Percentiles rank a stretch among this genome's conserved stretches.
These are phyloP conservation scores for Salix koriyanagi DNA, from an alignment of 345 rosid species.

Conservation along the genomic window DNA sequence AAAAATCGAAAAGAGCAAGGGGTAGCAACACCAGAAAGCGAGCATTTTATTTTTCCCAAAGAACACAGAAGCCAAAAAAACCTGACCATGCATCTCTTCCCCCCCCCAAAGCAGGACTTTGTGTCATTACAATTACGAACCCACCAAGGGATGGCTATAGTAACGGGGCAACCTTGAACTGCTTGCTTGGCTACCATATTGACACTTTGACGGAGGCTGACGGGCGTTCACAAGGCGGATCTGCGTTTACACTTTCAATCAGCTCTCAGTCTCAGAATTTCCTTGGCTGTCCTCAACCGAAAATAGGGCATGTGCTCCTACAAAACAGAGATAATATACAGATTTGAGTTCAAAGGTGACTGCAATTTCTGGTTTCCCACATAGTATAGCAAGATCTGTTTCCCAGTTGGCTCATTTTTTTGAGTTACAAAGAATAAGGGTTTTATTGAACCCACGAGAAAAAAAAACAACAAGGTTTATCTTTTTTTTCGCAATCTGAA, in stretches of 20 bases:
- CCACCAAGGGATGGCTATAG: neutral
- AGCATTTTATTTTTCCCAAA: too few relatives aligned
- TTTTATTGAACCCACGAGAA: neutral
- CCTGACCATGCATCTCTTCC: neutral
- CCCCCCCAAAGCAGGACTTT: neutral
- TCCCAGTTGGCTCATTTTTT: neutral
- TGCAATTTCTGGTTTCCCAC: neutral
- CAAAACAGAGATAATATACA: neutral
- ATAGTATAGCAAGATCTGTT: neutral
- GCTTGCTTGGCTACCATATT: neutral
- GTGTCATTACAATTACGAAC: neutral
- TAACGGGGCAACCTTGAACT: neutral
- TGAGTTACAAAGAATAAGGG: neutral
- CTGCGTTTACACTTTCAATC: constrained; percentile 17
- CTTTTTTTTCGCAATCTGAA: neutral
- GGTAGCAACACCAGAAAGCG: neutral
- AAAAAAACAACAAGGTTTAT: neutral
- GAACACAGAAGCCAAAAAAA: neutral
- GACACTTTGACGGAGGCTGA: neutral
- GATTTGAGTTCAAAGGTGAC: neutral
- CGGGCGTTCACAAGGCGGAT: neutral
- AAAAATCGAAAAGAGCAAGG: too few relatives aligned
- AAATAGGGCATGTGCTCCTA: constrained; percentile 95
- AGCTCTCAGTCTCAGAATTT: constrained; percentile 78
- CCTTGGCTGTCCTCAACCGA: constrained; percentile 80